Base-by-base conservation (phyloP, 2,329 filamentous ascomycete genomes). In the Cryphonectria japonica region DNA sequence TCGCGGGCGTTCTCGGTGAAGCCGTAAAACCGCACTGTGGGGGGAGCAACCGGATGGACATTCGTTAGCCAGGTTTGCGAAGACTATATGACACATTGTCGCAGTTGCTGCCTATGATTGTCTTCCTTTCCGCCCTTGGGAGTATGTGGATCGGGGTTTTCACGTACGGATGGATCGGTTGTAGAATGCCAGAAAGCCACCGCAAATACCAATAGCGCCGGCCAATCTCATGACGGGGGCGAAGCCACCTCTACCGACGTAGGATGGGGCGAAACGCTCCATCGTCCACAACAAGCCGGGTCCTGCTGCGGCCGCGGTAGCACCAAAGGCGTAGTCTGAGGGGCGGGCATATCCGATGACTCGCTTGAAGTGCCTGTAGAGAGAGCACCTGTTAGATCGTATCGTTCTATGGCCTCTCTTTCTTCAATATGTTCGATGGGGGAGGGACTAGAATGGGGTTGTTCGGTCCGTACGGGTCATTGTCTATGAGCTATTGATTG, bases 1-100 rank as follows among this genome's bases (percentile, higher is more conserved):
- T 99, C 96, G 77, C 96, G 91, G 69, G 91, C 84, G 84, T 99
- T 99, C 83, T 99, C 96, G 64, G 89, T 91, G 83, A 95, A 93
- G 77, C 96, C 96, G 84, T 98, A 98, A 84, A 99, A 98, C 75
- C 96, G 93, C 78, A 95, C 94, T 97, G 78, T 74, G 62, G 46
- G 46, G 43, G 6, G 32, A 46, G 66, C 9, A 9, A 6, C 11
- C 61, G 14, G n/a, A 52, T 57, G 9, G 2, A 2, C 14, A 16
- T 43, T 54, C 37, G 62, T 67, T 66, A 69, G 68, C 74, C 32
- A 41, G 41, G 16, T 41, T 54, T 68, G 46, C 19, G 22, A 34
- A 60, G 19, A 26, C 8, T 37, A 7, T 11, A 62, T 39, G 22
- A 19, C 32, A 16, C 1, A 26, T 5, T 13, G 34, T 22, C 61